phyloP scores from a whole-genome alignment of 202 grass and related monocot species.

The Panicum virgatum region DNA sequence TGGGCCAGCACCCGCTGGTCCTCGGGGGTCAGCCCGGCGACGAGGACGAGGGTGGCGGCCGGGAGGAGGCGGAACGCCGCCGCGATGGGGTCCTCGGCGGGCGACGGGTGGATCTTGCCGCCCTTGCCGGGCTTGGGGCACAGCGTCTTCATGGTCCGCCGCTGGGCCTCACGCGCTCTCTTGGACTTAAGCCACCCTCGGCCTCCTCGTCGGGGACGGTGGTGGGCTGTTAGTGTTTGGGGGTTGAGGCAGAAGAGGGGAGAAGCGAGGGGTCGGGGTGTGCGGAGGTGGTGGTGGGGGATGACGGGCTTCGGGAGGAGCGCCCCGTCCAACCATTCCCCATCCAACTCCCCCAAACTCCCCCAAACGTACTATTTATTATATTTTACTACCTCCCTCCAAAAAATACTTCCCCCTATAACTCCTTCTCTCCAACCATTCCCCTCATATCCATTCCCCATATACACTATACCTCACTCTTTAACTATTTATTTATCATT shows the following conservation, averaged over 20 bases:
- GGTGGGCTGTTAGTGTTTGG: constrained; percentile 18
- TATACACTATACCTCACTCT: too few species aligned
- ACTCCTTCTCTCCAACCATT: too few species aligned
- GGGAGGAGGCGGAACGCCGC: constrained; percentile 61
- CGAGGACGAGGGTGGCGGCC: constrained; percentile 49
- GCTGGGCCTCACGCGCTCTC: background rate
- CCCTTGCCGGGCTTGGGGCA: constrained; percentile 61
- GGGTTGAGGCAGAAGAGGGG: too few species aligned
- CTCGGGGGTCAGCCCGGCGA: constrained; percentile 51
- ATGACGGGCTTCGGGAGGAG: constrained; percentile 15
- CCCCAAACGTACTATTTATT: too few species aligned
- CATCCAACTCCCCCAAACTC: too few species aligned
- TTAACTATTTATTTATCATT: too few species aligned
- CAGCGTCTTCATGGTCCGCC: constrained; percentile 56
- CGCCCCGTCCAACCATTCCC: too few species aligned
- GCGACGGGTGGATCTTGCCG: constrained; percentile 55
- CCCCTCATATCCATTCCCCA: too few species aligned
- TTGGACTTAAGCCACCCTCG: constrained; percentile 26
- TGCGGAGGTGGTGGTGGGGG: background rate
- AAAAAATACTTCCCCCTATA: too few species aligned
- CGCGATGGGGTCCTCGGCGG: constrained; percentile 17
- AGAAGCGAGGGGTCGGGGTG: background rate
- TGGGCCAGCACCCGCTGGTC: constrained; percentile 75
- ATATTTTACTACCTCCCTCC: too few species aligned
- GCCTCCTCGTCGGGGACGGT: background rate